Percentiles rank a stretch among this genome's conserved stretches.
These are phyloP conservation scores for Leptomonas pyrrhocoris DNA, from an alignment of 208 protist genomes.

Conservation along the genomic window DNA sequence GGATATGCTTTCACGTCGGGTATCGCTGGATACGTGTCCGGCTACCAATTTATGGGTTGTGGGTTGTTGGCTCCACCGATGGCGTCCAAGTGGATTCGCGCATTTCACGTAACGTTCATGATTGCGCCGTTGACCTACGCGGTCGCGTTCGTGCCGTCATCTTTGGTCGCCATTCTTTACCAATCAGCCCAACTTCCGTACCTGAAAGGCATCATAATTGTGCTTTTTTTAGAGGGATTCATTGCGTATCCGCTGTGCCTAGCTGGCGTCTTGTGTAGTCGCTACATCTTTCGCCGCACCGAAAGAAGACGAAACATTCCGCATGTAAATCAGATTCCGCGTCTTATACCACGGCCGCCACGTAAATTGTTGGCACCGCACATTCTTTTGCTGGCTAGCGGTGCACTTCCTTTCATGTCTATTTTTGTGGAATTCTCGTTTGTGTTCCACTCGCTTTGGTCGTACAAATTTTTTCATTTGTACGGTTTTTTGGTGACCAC, in stretches of 20 bases:
- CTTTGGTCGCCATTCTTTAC: conserved; percentile 38
- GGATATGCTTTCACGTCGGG: conserved; percentile 24
- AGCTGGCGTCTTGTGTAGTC: conserved; percentile 86
- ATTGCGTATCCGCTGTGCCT: conserved; percentile 87
- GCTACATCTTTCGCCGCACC: conserved; percentile 48
- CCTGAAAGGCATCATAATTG: conserved; percentile 50
- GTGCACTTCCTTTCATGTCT: conserved; percentile 94
- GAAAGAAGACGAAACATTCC: conserved; percentile 49
- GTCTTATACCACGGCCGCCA: conserved; percentile 86
- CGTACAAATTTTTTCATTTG: conserved; percentile 97
- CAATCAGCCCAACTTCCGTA: conserved; percentile 62
- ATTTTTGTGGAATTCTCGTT: conserved; percentile 97
- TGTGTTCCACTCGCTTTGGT: conserved; percentile 95
- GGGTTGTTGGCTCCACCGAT: conserved; percentile 25
- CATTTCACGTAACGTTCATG: conserved; percentile 27
- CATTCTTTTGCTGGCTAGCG: conserved; percentile 70
- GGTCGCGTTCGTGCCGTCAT: conserved; percentile 3
- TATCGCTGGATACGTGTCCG: conserved; percentile 29
- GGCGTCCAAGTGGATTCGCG: conserved; percentile 35
- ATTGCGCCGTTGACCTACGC: conserved; percentile 19
- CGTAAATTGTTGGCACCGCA: conserved; percentile 43
- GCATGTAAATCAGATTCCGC: conserved; percentile 93
- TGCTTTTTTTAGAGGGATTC: conserved; percentile 83
- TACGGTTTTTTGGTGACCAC: conserved; percentile 96
- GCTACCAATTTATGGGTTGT: conserved; percentile 35